Evolutionary conservation across 345 rosid genomes (phyloP).

Genomic region (Brassica nigra): DNA sequence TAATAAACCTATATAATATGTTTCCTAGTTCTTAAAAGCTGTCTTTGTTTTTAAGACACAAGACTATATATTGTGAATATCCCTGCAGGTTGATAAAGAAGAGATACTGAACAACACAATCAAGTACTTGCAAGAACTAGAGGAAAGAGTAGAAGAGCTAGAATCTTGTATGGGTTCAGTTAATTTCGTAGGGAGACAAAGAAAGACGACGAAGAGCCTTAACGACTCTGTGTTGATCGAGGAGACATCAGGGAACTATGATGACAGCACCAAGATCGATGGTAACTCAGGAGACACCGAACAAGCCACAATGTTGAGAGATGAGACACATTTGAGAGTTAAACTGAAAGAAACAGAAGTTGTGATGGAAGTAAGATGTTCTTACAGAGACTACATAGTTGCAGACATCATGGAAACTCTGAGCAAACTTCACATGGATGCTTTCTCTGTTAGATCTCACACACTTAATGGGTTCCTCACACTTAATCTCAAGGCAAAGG

Average conservation of each 20-base stretch:
- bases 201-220: slow-evolving; percentile 20
- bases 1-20: not conserved
- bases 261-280: slow-evolving; percentile 41
- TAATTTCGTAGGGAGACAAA: slow-evolving; percentile 50
- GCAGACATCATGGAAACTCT: slow-evolving; percentile 81
- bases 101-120: slow-evolving; percentile 65
- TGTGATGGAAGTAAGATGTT: slow-evolving; percentile 66
- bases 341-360: slow-evolving; percentile 49
- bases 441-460: slow-evolving; percentile 63
- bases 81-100: slow-evolving; percentile 62
- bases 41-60: not conserved
- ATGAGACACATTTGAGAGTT: slow-evolving; percentile 44
- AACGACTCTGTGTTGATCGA: slow-evolving; percentile 50
- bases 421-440: slow-evolving; percentile 72
- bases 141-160: slow-evolving; percentile 75
- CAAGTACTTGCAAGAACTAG: slow-evolving; percentile 63
- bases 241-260: slow-evolving; percentile 70
- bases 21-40: not conserved
- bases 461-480: slow-evolving; percentile 59
- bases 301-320: slow-evolving; percentile 36
- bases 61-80: not conserved
- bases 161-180: slow-evolving; percentile 72
- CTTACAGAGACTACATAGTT: slow-evolving; percentile 63
- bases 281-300: slow-evolving; percentile 61
- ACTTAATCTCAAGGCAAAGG: slow-evolving; percentile 72